A percentile compares a stretch with the other conserved stretches of the same genome.
Conservation (phyloP, 352 stramenopile genomes). For the Phytophthora hybrid region DNA sequence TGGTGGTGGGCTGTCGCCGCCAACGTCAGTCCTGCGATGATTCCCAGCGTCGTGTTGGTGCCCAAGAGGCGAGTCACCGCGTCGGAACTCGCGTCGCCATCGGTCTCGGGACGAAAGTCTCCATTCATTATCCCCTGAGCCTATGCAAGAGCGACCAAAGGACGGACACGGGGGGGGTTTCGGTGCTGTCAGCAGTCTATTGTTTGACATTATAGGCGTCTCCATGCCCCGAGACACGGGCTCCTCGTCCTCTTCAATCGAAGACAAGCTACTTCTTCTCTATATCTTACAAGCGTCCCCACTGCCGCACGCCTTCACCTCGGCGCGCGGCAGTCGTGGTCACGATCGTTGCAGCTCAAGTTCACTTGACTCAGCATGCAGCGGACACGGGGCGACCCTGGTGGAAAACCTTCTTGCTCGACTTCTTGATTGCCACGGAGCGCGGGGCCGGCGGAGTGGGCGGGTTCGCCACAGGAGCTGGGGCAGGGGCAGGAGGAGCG, state of each 20-base stretch:
- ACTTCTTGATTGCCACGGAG: slow-evolving; percentile 46
- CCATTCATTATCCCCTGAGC: slow-evolving; percentile 23
- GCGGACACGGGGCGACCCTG: slow-evolving; percentile 37
- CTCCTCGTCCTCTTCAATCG: slow-evolving; percentile 42
- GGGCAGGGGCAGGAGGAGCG: not conserved
- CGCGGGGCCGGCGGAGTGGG: slow-evolving; percentile 22
- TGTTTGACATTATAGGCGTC: slow-evolving; percentile 38
- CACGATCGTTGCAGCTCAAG: not conserved
- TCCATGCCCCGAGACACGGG: slow-evolving; percentile 6
- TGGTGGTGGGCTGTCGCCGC: slow-evolving; percentile 43
- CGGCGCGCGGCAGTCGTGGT: slow-evolving; percentile 22
- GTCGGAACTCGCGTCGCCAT: slow-evolving; percentile 21
- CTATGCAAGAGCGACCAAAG: slow-evolving; percentile 9
- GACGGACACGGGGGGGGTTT: slow-evolving; percentile 25
- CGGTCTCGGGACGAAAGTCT: slow-evolving; percentile 31
- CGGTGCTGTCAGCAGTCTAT: slow-evolving; percentile 34
- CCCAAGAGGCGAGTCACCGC: slow-evolving; percentile 48
- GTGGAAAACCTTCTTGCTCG: slow-evolving; percentile 50
- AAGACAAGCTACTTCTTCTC: slow-evolving; percentile 35
- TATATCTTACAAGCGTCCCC: slow-evolving; percentile 40
- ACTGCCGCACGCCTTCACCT: slow-evolving; percentile 33
- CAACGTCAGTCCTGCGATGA: slow-evolving; percentile 64
- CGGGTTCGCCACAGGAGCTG: not conserved
- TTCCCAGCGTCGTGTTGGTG: slow-evolving; percentile 59
- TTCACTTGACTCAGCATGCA: slow-evolving; percentile 27